Conservation (phyloP, 176 grass and related monocot genomes). For the Zea luxurians region DNA sequence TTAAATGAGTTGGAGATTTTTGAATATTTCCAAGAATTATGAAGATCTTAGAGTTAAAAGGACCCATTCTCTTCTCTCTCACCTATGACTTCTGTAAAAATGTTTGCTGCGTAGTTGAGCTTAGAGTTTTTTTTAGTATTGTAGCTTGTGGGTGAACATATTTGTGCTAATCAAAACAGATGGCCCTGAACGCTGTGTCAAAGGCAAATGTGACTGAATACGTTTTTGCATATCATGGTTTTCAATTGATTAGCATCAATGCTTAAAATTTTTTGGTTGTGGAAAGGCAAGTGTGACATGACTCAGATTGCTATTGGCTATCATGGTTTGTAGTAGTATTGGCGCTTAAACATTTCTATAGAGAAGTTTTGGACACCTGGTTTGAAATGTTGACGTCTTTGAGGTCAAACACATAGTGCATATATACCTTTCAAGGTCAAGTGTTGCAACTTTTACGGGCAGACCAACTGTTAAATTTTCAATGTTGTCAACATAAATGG, state of each 20-base stretch:
- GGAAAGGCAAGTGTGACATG: constrained; percentile 2
- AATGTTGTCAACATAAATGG: constrained; percentile 5
- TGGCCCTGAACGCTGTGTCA: neutral
- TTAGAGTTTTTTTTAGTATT: constrained; percentile 22
- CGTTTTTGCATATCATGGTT: neutral
- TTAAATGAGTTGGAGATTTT: neutral
- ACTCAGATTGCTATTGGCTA: constrained; percentile 14
- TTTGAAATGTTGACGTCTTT: constrained; percentile 17
- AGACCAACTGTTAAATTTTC: neutral
- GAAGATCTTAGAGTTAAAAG: neutral
- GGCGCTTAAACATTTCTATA: constrained; percentile 27
- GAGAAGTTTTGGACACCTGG: neutral
- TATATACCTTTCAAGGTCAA: constrained; percentile 13
- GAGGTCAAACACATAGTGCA: neutral
- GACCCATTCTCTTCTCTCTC: neutral
- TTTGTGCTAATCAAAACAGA: constrained; percentile 9
- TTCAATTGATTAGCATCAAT: constrained; percentile 14
- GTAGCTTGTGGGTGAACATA: neutral
- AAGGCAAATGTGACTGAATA: neutral
- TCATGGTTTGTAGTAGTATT: constrained; percentile 22
- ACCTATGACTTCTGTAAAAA: neutral
- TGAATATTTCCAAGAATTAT: neutral
- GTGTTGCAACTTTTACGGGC: neutral
- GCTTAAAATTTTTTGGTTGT: neutral
- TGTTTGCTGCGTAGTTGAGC: neutral